Conservation (phyloP, 1,139 yeast species). For the Geotrichum aggregatum region DNA sequence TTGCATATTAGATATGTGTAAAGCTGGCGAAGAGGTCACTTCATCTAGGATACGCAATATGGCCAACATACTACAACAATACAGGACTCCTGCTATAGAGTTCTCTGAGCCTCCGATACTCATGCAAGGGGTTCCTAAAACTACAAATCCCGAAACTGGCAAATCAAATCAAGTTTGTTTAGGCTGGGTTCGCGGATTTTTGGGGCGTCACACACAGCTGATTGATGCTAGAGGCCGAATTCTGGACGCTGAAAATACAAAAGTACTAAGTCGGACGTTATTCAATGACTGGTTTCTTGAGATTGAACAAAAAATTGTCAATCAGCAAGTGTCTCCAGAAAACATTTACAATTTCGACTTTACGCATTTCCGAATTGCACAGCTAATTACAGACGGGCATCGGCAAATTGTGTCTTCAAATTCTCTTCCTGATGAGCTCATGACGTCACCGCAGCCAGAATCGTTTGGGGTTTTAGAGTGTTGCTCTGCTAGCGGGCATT, state of each 20-base stretch:
- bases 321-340: conserved; percentile 1
- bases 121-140: neutral
- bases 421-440: conserved; percentile 1
- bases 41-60: conserved; percentile 14
- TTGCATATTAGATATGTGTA: conserved; percentile 12
- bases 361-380: conserved; percentile 11
- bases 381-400: conserved; percentile 14
- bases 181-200: conserved; percentile 21
- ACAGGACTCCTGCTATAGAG: neutral
- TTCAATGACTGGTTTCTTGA: conserved; percentile 14
- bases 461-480: conserved; percentile 18
- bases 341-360: conserved; percentile 16
- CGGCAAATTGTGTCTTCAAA: conserved; percentile 18
- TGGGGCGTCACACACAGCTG: conserved; percentile 19
- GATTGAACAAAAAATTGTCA: neutral
- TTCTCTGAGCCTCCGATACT: neutral
- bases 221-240: conserved; percentile 20
- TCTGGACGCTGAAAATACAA: conserved; percentile 10
- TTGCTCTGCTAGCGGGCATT: conserved; percentile 11
- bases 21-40: conserved; percentile 18
- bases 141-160: conserved; percentile 16
- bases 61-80: conserved; percentile 19
- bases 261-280: neutral
- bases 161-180: conserved; percentile 19
- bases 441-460: conserved; percentile 18